Base-by-base conservation (phyloP, 139 green algal genomes). In the Mesotaenium endlicherianum region DNA sequence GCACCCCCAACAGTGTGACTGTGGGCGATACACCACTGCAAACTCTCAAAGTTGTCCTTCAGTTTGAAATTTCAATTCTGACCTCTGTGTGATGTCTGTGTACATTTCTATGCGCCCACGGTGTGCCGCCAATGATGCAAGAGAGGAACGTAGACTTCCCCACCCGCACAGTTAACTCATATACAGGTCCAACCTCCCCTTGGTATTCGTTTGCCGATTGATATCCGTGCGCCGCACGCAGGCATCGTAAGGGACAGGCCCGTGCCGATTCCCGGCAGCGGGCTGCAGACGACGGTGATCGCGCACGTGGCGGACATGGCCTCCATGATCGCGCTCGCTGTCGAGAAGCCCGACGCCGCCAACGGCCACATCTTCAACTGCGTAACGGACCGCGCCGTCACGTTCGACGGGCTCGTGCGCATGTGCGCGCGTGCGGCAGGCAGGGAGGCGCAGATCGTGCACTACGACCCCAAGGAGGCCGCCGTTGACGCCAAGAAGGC, bases 401-500 rank as follows among this genome's bases (percentile, higher is more conserved):
- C 90, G 34, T 76, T 91, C 8, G 87, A 91, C 59, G 88, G 90
- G n/a, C 74, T 92, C 20, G 90, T 85, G 31, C 41, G 81, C 4
- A 64, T 91, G 49, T 90, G 85, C 80, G 90, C 88, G 20, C 77
- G 69, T 0, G 90, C 88, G 26, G 82, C 82, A 41, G 90, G 88
- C 42, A 83, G 68, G 42, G 83, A 88, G 20, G 36, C 58, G 17
- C 80, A 89, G 47, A 91, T 92, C 49, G 76, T 92, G 50, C 87
- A 91, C 78, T 92, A 92, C 71, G 83, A 92, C 58, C 88, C 85
- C 31, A 71, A 86, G 45, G 81, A 68, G 36, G 85, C 77, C 16
- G 89, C 83, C 57, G 87, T 92, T 1, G 89, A 92, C 53, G 90
- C 59, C 36, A 92, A 91, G 82, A 92, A 92, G 76, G 88, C 86